phyloP scores from a whole-genome alignment of 2,329 filamentous ascomycete genomes.

The Fusarium kyushuense region DNA sequence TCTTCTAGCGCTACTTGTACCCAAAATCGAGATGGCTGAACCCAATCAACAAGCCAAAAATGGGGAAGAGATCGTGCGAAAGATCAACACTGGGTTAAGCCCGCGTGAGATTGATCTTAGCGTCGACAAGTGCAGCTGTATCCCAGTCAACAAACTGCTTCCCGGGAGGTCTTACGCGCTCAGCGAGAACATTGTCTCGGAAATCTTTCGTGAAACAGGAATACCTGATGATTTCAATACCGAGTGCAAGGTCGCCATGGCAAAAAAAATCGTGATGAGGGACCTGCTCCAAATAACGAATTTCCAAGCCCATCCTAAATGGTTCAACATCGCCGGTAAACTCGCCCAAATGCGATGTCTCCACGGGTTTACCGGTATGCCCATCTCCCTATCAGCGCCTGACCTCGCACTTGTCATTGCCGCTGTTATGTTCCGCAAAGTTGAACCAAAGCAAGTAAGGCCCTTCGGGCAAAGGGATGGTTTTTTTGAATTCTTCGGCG shows the following conservation, averaged over 20 bases:
- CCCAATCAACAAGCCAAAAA: not conserved
- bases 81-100: not conserved
- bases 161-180: rapidly evolving
- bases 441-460: rapidly evolving
- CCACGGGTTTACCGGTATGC: not conserved
- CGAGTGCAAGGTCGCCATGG: rapidly evolving
- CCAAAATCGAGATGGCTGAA: not conserved
- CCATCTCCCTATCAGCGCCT: rapidly evolving
- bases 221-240: rapidly evolving
- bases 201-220: rapidly evolving
- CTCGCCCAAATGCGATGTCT: rapidly evolving
- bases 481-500: not conserved
- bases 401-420: rapidly evolving
- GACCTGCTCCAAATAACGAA: rapidly evolving
- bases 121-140: not conserved
- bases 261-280: rapidly evolving
- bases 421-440: rapidly evolving
- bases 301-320: rapidly evolving
- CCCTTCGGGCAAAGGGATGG: rapidly evolving
- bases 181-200: not conserved
- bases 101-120: not conserved
- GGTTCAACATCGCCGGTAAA: rapidly evolving
- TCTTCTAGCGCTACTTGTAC: too few species aligned
- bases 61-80: not conserved
- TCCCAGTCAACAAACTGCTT: rapidly evolving